These are phyloP conservation scores for Crocinoboletus sp. DNA, from an alignment of 1,284 basidiomycete genomes.

Conservation along the genomic window DNA sequence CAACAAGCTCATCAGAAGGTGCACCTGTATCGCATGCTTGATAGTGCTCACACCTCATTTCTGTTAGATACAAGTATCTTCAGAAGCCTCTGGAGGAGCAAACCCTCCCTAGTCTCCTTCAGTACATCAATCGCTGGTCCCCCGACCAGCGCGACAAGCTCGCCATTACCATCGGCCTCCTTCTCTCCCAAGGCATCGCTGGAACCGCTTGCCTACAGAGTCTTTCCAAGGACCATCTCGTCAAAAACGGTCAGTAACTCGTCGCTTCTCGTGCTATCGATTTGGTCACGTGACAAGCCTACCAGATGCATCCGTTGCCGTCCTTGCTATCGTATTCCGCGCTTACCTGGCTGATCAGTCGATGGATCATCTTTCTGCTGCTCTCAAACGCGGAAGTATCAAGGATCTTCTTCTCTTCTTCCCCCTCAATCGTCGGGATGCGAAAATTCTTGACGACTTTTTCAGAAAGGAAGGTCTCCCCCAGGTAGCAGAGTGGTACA, in stretches of 20 bases:
- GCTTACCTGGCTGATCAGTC: constrained; percentile 76
- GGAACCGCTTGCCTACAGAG: constrained; percentile 73
- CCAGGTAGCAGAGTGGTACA: constrained; percentile 88
- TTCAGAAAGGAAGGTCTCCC: constrained; percentile 78
- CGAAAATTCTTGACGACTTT: constrained; percentile 74
- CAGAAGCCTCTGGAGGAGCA: constrained; percentile 92
- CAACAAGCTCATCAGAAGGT: constrained; percentile 94
- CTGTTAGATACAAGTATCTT: constrained; percentile 90
- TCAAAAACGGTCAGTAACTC: constrained; percentile 75
- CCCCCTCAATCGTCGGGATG: constrained; percentile 74
- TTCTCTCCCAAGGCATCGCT: constrained; percentile 80
- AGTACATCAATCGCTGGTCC: constrained; percentile 87
- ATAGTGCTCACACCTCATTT: constrained; percentile 11
- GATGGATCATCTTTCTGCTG: constrained; percentile 79
- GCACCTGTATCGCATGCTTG: constrained; percentile 11
- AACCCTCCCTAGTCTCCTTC: constrained; percentile 79
- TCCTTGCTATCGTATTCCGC: constrained; percentile 78
- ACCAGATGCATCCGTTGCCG: constrained; percentile 69
- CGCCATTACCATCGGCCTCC: constrained; percentile 73
- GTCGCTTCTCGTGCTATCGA: background rate
- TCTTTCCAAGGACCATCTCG: constrained; percentile 89
- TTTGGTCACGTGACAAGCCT: constrained; percentile 10
- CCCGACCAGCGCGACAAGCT: constrained; percentile 76
- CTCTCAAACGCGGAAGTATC: constrained; percentile 79
- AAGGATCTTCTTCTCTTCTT: constrained; percentile 88